Evolutionary conservation across 2,329 filamentous ascomycete species (phyloP).

Genomic region (Myriosclerotinia curreyana): DNA sequence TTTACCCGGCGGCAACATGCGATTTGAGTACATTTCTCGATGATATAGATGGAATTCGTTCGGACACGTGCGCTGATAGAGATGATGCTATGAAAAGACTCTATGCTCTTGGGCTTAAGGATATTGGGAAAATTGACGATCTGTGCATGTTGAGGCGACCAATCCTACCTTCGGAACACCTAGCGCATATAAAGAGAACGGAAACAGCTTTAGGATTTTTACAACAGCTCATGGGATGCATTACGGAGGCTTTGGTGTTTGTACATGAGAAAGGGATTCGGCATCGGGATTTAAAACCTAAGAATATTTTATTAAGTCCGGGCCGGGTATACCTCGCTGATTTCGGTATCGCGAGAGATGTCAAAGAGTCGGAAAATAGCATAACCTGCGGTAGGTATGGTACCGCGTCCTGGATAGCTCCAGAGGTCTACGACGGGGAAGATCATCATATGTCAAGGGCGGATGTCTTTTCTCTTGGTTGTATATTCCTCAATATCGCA

Average conservation of each 20-base stretch:
- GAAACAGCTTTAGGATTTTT: slow-evolving; percentile 43
- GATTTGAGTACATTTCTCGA: slow-evolving; percentile 45
- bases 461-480: slow-evolving; percentile 49
- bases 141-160: slow-evolving; percentile 18
- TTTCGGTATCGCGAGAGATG: slow-evolving; percentile 50
- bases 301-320: slow-evolving; percentile 47
- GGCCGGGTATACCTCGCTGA: slow-evolving; percentile 49
- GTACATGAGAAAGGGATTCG: slow-evolving; percentile 42
- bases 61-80: slow-evolving; percentile 44
- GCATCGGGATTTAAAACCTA: slow-evolving; percentile 49
- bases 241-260: slow-evolving; percentile 37
- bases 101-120: slow-evolving; percentile 42
- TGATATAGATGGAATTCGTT: slow-evolving; percentile 45
- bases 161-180: neutral
- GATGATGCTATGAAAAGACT: slow-evolving; percentile 42
- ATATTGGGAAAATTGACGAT: slow-evolving; percentile 36
- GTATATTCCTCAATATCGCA: slow-evolving; percentile 47
- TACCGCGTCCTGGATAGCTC: slow-evolving; percentile 47
- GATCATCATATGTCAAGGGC: slow-evolving; percentile 48
- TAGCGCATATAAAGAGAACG: slow-evolving; percentile 28
- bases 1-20: slow-evolving; percentile 50
- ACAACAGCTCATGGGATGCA: slow-evolving; percentile 46
- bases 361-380: slow-evolving; percentile 46
- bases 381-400: slow-evolving; percentile 43
- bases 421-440: slow-evolving; percentile 43